Base-by-base conservation (phyloP, 257 asterid species). In the Nicotiana obtusifolia region DNA sequence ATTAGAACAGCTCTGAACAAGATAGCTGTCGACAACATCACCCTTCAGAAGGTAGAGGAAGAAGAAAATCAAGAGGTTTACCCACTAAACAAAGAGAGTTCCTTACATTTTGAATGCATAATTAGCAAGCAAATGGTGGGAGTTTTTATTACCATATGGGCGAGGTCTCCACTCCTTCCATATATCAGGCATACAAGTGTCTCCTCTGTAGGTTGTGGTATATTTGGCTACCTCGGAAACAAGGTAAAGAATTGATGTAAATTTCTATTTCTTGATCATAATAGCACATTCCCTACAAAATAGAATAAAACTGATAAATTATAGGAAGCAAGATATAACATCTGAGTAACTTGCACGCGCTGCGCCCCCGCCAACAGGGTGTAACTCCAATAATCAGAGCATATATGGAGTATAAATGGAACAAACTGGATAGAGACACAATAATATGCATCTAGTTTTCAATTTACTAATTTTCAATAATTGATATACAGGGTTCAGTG, bases 111-210 rank as follows among this genome's bases (percentile, higher is more conserved):
- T 77, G 82, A 86, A 84, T 89, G 94, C 89, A 61, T 91, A 83
- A 80, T 78, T 31, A 89, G 93, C 79, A 89, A 91, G 79, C 93
- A 89, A 86, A 91, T 89, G 93, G 93, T 90, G 7, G 93, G 93
- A 81, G 77, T 91, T 37, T 91, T 85, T 83, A 86, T 91, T 80
- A 91, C 93, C 80, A 76, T 88, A 31, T 91, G 93, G 94, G 91
- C 62, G 22, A 76, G 91, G 68, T 84, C 83, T 57, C 90, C 84
- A 77, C 84, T 89, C 26, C 87, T 47, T 75, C 84, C 82, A 35
- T 83, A 81, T 76, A 86, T 91, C 87, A 87, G 85, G 73, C 88
- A 87, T 82, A 83, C 87, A 78, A 84, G 89, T 79, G 87, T 88
- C 76, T 89, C 93, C 73, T 75, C 87, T 47, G 89, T 91, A 64